phyloP scores from a whole-genome alignment of 306 rosid species.

The Senna tora region DNA sequence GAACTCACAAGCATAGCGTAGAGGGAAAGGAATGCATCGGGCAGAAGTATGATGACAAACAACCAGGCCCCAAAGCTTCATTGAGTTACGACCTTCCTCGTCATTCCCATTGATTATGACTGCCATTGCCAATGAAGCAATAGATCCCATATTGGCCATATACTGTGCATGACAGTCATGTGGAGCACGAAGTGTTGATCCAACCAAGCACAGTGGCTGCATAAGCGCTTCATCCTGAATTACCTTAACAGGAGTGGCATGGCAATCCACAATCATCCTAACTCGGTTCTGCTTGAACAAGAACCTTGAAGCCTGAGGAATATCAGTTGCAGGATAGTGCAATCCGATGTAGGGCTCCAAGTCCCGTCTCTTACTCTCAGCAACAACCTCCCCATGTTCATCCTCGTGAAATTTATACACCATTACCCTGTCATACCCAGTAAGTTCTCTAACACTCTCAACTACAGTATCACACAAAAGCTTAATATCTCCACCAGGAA shows the following conservation, averaged over 20 bases:
- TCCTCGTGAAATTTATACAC: constrained; percentile 97
- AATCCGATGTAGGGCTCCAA: constrained; percentile 93
- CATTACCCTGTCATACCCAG: constrained; percentile 93
- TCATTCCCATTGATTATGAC: constrained; percentile 84
- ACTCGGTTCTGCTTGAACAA: constrained; percentile 95
- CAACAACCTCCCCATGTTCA: constrained; percentile 96
- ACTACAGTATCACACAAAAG: constrained; percentile 82
- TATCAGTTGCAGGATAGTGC: constrained; percentile 96
- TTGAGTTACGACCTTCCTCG: constrained; percentile 60
- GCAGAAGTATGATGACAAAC: constrained; percentile 96
- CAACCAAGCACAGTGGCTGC: constrained; percentile 93
- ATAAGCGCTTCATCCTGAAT: constrained; percentile 73
- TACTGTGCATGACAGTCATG: constrained; percentile 96
- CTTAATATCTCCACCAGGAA: constrained; percentile 88
- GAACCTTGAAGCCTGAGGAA: constrained; percentile 97
- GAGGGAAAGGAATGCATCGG: constrained; percentile 83
- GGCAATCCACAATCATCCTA: constrained; percentile 94
- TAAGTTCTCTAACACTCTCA: constrained; percentile 77
- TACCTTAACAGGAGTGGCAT: constrained; percentile 68
- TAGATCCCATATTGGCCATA: constrained; percentile 96
- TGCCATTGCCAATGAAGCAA: constrained; percentile 85
- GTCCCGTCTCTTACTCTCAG: constrained; percentile 83
- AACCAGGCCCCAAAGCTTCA: constrained; percentile 95
- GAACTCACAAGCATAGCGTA: constrained; percentile 95
- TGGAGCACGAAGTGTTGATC: constrained; percentile 92